Evolutionary conservation across 352 stramenopile genomes (phyloP).

Genomic region (Globisporangium parvum): DNA sequence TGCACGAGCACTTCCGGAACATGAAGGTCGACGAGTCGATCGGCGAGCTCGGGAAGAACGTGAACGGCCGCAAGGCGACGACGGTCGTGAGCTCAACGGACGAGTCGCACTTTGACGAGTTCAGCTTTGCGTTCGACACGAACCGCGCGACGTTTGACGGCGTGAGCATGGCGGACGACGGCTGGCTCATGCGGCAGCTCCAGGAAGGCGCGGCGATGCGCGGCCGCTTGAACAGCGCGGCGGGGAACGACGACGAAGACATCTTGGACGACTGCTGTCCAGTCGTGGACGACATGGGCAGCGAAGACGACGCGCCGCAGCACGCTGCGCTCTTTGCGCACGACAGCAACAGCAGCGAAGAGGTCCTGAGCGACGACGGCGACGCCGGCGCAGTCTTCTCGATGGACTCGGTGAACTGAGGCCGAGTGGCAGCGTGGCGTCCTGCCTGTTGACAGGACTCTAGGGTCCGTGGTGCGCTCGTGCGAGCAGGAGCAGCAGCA

Average conservation of each 20-base stretch:
- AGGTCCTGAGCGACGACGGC: conserved; percentile 46
- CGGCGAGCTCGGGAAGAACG: conserved; percentile 54
- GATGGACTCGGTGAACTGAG: conserved; percentile 6
- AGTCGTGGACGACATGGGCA: conserved; percentile 39
- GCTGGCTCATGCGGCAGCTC: conserved; percentile 76
- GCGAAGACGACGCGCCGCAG: conserved; percentile 41
- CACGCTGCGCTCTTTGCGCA: conserved; percentile 38
- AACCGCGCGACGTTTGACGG: conserved; percentile 71
- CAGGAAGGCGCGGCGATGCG: conserved; percentile 72
- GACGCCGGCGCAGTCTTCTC: conserved; percentile 18
- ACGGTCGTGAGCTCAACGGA: conserved; percentile 31
- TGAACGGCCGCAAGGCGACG: conserved; percentile 47
- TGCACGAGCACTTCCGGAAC: conserved; percentile 85
- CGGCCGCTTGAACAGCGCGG: conserved; percentile 52
- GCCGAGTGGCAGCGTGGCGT: too few species aligned
- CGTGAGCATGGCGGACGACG: conserved; percentile 77
- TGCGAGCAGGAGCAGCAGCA: too few species aligned
- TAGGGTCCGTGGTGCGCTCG: too few species aligned
- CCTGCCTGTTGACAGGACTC: neutral
- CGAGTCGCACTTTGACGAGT: conserved; percentile 83
- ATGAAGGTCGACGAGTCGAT: conserved; percentile 86
- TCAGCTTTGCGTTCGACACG: conserved; percentile 83
- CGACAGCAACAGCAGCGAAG: conserved; percentile 52
- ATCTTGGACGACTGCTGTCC: conserved; percentile 13
- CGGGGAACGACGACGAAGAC: conserved; percentile 57